A percentile compares a stretch with the other conserved stretches of the same genome.
Evolutionary conservation across 768 basidiomycete genomes (phyloP).

Genomic region (Mycena floridula): DNA sequence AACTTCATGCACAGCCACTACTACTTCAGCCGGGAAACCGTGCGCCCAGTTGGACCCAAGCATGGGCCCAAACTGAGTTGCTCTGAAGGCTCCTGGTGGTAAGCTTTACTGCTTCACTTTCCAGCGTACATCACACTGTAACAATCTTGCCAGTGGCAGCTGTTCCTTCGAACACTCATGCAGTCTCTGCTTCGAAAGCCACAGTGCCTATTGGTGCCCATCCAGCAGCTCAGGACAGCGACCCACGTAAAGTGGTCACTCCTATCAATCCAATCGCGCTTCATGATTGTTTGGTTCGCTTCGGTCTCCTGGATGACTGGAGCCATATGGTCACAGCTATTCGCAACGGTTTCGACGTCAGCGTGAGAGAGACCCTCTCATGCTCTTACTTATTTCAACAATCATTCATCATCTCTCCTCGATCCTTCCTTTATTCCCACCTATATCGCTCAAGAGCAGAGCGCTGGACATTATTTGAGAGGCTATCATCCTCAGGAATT

Average conservation of each 20-base stretch:
- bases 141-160: conserved; percentile 10
- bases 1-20: conserved; percentile 12
- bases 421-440: too few species aligned
- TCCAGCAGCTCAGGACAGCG: conserved; percentile 13
- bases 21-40: conserved; percentile 18
- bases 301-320: conserved; percentile 16
- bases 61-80: conserved; percentile 11
- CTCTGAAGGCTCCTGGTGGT: conserved; percentile 14
- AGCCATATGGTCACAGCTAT: conserved; percentile 24
- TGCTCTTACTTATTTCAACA: too few species aligned
- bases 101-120: conserved; percentile 23
- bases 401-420: too few species aligned
- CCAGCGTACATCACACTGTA: conserved; percentile 11
- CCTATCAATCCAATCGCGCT: conserved; percentile 19
- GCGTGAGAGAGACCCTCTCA: too few species aligned
- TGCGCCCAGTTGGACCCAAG: conserved; percentile 6
- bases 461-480: too few species aligned
- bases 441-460: too few species aligned
- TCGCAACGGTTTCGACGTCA: conserved; percentile 28
- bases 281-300: conserved; percentile 7
- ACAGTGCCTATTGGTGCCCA: conserved; percentile 24
- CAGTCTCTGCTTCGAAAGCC: conserved; percentile 21
- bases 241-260: conserved; percentile 25
- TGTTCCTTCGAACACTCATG: conserved; percentile 23
- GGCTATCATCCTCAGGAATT: too few species aligned